These are phyloP conservation scores for Blastocladiella emersonii DNA, from an alignment of 371 early-diverging fungal species.

Conservation along the genomic window DNA sequence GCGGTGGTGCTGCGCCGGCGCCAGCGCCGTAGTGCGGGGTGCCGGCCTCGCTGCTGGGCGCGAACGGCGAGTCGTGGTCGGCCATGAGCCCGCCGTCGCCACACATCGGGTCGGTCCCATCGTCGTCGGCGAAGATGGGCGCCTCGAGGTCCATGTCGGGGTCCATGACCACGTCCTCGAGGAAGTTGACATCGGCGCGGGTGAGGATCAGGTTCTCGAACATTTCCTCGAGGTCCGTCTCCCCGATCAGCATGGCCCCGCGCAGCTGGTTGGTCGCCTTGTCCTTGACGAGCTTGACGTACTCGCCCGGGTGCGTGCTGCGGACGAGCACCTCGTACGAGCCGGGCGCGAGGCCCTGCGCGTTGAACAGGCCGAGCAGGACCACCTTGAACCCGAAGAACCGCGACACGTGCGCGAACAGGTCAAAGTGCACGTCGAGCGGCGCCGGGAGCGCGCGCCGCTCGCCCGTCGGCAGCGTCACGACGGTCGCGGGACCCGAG, in stretches of 20 bases:
- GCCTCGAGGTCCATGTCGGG: conserved; percentile 2
- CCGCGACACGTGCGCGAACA: conserved; percentile 7
- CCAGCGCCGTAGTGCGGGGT: too few species aligned
- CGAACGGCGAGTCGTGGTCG: too few species aligned
- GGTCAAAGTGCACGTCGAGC: conserved; percentile 2
- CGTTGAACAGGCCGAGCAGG: conserved; percentile 6
- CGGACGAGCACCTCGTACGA: conserved; percentile 2
- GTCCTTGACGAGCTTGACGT: conserved; percentile 4
- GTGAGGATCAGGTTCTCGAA: conserved; percentile 4
- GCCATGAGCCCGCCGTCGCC: too few species aligned
- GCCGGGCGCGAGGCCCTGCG: conserved; percentile 1
- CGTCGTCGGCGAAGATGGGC: not conserved
- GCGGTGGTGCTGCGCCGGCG: too few species aligned
- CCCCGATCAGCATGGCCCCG: conserved; percentile 5
- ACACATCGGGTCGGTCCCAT: too few species aligned
- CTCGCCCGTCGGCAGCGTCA: too few species aligned
- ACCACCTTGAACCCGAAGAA: conserved; percentile 7
- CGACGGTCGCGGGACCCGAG: too few species aligned
- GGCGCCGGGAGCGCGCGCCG: not conserved
- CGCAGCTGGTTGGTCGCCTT: not conserved
- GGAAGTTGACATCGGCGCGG: not conserved
- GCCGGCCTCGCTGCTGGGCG: too few species aligned
- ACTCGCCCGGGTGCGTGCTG: conserved; percentile 4
- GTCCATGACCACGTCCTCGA: conserved; percentile 2
- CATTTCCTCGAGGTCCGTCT: conserved; percentile 5